A percentile compares a stretch with the other conserved stretches of the same genome.
Evolutionary conservation across 352 stramenopile species (phyloP).

Genomic region (Pythium pectinolyticum): DNA sequence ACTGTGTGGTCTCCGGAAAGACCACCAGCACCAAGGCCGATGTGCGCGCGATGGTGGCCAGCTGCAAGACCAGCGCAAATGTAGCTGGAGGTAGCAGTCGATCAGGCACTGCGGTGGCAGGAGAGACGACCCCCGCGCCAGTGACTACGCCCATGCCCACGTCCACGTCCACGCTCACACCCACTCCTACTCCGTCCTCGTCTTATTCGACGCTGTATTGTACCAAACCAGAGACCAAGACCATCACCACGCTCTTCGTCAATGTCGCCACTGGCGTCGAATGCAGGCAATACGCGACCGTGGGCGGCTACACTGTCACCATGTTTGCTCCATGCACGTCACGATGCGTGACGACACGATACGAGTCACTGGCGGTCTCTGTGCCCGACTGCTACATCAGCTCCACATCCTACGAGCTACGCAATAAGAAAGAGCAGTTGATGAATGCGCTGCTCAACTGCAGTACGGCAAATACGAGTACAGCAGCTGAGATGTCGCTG

Average conservation of each 20-base stretch:
- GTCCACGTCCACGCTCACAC: background rate
- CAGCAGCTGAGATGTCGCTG: too few species aligned
- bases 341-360: background rate
- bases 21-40: too few species aligned
- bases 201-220: background rate
- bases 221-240: background rate
- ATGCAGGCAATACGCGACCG: background rate
- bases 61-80: too few species aligned
- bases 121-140: too few species aligned
- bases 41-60: too few species aligned
- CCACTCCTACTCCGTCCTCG: too few species aligned
- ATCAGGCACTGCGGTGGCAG: too few species aligned
- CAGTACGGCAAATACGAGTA: background rate
- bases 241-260: background rate
- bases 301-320: background rate
- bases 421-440: background rate
- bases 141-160: too few species aligned
- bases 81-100: too few species aligned
- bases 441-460: background rate
- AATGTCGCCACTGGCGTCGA: background rate
- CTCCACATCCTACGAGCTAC: background rate
- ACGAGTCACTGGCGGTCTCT: background rate
- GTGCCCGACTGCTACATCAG: background rate
- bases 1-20: too few species aligned
- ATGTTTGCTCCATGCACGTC: background rate